Evolutionary conservation across 1,284 basidiomycete species (phyloP).

Genomic region (Trametes pubescens): DNA sequence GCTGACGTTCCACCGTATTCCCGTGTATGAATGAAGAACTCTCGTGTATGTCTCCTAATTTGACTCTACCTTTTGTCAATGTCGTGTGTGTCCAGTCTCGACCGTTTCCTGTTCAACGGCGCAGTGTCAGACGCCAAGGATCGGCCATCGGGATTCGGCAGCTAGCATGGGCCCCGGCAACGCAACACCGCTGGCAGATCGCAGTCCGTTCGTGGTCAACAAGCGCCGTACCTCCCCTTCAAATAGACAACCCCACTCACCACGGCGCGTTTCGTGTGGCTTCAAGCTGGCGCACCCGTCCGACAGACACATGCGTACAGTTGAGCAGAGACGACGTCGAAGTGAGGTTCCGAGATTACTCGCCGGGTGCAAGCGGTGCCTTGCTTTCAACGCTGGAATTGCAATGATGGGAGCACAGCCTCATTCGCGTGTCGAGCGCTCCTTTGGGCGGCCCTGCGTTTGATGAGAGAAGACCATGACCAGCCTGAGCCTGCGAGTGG

Average conservation of each 20-base stretch:
- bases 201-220: neutral
- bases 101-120: neutral
- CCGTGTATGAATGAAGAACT: too few relatives aligned
- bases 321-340: neutral
- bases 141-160: neutral
- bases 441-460: neutral
- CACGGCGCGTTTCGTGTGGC: neutral
- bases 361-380: neutral
- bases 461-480: neutral
- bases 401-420: constrained; percentile 1
- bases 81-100: too few relatives aligned
- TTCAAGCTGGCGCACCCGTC: neutral
- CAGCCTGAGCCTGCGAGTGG: neutral
- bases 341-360: neutral
- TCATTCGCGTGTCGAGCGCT: neutral
- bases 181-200: neutral
- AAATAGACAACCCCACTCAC: neutral
- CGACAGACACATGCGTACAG: neutral
- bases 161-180: neutral
- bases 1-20: too few relatives aligned
- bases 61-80: too few relatives aligned
- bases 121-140: neutral
- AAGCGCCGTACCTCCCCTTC: neutral
- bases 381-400: neutral
- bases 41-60: too few relatives aligned